Percentiles rank a stretch among this genome's conserved stretches.
Evolutionary conservation across 148 eudicot genomes (phyloP).

Genomic region (Diospyros lotus): DNA sequence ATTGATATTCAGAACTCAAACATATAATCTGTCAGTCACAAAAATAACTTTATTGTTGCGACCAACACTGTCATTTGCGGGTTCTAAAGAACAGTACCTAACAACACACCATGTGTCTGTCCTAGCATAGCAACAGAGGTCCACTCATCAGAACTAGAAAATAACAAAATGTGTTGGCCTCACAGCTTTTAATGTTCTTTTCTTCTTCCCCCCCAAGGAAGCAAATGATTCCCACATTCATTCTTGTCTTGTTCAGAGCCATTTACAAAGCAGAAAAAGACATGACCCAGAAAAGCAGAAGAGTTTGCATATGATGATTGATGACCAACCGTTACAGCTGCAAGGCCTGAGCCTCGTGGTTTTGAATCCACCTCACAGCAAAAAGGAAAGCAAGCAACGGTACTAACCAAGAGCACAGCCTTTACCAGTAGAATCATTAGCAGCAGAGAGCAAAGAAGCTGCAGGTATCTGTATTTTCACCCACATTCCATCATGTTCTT

Average conservation of each 20-base stretch:
- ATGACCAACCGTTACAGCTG: conserved; percentile 10
- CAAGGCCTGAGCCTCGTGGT: conserved; percentile 12
- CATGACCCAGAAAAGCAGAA: conserved; percentile 4
- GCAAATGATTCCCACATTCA: not conserved
- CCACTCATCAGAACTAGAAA: too few relatives aligned
- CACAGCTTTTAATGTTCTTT: too few relatives aligned
- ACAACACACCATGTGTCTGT: too few relatives aligned
- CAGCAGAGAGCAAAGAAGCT: conserved; percentile 7
- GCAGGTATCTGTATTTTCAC: not conserved
- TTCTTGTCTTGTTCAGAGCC: not conserved
- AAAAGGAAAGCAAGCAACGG: conserved; percentile 21
- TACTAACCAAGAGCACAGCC: conserved; percentile 29
- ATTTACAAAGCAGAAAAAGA: conserved; percentile 4
- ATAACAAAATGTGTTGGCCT: too few relatives aligned
- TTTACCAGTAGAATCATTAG: conserved; percentile 36
- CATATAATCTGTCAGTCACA: too few relatives aligned
- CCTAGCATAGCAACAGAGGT: too few relatives aligned
- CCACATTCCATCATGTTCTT: not conserved
- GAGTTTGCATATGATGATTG: conserved; percentile 11
- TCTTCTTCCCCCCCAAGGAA: not conserved
- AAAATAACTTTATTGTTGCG: too few relatives aligned
- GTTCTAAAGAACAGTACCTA: too few relatives aligned
- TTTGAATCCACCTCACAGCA: conserved; percentile 1
- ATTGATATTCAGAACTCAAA: too few relatives aligned
- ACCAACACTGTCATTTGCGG: too few relatives aligned